phyloP scores from a whole-genome alignment of 2,329 filamentous ascomycete species.

The Alternaria novae-zelandiae region DNA sequence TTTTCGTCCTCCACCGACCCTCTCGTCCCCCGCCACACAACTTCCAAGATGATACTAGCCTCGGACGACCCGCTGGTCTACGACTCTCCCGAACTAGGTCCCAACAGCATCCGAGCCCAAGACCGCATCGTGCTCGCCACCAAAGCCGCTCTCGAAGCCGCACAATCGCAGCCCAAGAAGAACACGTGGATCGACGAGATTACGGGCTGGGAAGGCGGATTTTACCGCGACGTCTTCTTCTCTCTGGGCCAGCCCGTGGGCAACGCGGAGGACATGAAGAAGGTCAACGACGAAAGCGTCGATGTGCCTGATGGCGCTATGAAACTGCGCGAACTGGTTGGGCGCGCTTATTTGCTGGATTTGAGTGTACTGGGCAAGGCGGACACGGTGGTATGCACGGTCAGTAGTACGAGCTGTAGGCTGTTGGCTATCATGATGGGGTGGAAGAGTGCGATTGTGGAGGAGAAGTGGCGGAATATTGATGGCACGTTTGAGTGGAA shows the following conservation, averaged over 20 bases:
- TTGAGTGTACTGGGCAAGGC: slow-evolving; percentile 73
- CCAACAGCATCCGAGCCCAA: slow-evolving; percentile 65
- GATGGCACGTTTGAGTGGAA: slow-evolving; percentile 49
- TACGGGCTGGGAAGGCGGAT: slow-evolving; percentile 87
- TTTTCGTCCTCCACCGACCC: slow-evolving; percentile 19
- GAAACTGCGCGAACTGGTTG: slow-evolving; percentile 74
- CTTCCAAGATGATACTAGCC: slow-evolving; percentile 66
- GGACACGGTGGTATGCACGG: slow-evolving; percentile 77
- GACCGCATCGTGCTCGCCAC: slow-evolving; percentile 77
- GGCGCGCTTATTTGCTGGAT: slow-evolving; percentile 82
- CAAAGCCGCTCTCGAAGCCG: slow-evolving; percentile 59
- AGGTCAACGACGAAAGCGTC: slow-evolving; percentile 22
- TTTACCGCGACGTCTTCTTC: slow-evolving; percentile 83
- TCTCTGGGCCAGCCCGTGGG: slow-evolving; percentile 63
- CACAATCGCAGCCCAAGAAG: slow-evolving; percentile 39
- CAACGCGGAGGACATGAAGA: slow-evolving; percentile 36
- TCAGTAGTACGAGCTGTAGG: slow-evolving; percentile 71
- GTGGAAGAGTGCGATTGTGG: slow-evolving; percentile 65
- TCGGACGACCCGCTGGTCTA: slow-evolving; percentile 84
- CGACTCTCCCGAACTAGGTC: slow-evolving; percentile 67
- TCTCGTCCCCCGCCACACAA: slow-evolving; percentile 33
- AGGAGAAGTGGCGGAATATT: slow-evolving; percentile 75
- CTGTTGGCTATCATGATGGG: slow-evolving; percentile 86
- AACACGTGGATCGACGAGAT: slow-evolving; percentile 72
- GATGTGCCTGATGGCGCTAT: slow-evolving; percentile 58